phyloP scores from a whole-genome alignment of 345 rosid species.

The Erodium maritimum region DNA sequence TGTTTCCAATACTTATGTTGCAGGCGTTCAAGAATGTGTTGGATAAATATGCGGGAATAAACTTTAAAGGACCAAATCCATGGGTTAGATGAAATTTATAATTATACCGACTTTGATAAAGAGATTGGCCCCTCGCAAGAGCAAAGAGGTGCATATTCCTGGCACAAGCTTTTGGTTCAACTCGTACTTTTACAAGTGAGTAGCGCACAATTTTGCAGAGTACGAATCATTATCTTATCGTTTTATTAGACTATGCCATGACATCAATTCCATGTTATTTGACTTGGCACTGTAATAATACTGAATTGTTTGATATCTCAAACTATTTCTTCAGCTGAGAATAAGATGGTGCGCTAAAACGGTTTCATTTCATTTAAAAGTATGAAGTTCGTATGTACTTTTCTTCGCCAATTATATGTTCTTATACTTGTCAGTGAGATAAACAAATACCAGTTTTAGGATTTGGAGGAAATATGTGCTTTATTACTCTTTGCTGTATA shows the following conservation, averaged over 20 bases:
- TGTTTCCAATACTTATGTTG: slow-evolving; percentile 8
- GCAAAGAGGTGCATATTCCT: slow-evolving; percentile 17
- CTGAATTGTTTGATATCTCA: slow-evolving; percentile 3
- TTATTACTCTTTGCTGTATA: too few relatives aligned
- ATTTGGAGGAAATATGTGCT: background rate
- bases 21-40: slow-evolving; percentile 52
- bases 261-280: slow-evolving; percentile 3
- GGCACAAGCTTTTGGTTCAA: slow-evolving; percentile 28
- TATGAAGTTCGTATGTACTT: too few relatives aligned
- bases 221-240: slow-evolving; percentile 23
- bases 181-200: slow-evolving; percentile 26
- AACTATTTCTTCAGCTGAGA: too few relatives aligned
- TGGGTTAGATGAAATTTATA: slow-evolving; percentile 12
- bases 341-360: too few relatives aligned
- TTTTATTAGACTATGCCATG: slow-evolving; percentile 4
- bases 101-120: slow-evolving; percentile 15
- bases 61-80: slow-evolving; percentile 15
- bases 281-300: background rate
- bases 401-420: too few relatives aligned
- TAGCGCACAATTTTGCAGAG: slow-evolving; percentile 23
- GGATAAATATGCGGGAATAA: slow-evolving; percentile 44
- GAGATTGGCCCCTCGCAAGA: slow-evolving; percentile 17
- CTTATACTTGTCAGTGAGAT: background rate
- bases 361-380: too few relatives aligned
- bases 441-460: background rate